Conservation (phyloP, 208 protist genomes). For the Acanthamoeba royreba region DNA sequence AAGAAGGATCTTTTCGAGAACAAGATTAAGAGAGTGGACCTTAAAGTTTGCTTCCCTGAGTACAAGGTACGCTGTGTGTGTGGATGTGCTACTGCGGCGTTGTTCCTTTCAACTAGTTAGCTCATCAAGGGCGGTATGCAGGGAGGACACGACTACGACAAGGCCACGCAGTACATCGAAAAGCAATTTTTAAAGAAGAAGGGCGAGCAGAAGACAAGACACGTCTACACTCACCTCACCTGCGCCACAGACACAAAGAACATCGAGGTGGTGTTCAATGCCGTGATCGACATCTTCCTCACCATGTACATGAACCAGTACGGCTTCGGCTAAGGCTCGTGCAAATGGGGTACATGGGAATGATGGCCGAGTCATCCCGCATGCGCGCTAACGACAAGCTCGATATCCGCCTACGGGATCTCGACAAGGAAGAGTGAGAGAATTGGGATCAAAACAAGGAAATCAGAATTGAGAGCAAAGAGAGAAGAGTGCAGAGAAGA, state of each 20-base stretch:
- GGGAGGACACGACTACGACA: constrained; percentile 54
- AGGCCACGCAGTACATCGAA: constrained; percentile 70
- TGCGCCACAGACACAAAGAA: constrained; percentile 84
- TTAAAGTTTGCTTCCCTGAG: constrained; percentile 75
- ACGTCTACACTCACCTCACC: constrained; percentile 79
- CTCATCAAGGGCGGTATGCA: not conserved
- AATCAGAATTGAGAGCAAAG: too few species aligned
- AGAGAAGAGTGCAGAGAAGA: too few species aligned
- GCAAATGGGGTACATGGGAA: too few species aligned
- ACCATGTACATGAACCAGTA: not conserved
- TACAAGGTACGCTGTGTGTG: constrained; percentile 47
- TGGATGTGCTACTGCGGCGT: too few species aligned
- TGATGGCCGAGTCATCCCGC: too few species aligned
- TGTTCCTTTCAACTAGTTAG: too few species aligned
- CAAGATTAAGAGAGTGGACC: constrained; percentile 72
- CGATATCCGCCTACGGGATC: too few species aligned
- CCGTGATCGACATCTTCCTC: constrained; percentile 77
- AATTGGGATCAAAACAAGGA: too few species aligned
- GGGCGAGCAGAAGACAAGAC: constrained; percentile 54
- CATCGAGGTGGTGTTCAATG: constrained; percentile 80
- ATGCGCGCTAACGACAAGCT: too few species aligned
- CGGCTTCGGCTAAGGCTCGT: too few species aligned
- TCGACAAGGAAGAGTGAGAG: too few species aligned
- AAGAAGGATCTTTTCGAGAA: constrained; percentile 82
- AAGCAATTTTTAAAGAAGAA: constrained; percentile 73